These are phyloP conservation scores for Oryza rufipogon DNA, from an alignment of 176 grass and related monocot species.

Conservation along the genomic window DNA sequence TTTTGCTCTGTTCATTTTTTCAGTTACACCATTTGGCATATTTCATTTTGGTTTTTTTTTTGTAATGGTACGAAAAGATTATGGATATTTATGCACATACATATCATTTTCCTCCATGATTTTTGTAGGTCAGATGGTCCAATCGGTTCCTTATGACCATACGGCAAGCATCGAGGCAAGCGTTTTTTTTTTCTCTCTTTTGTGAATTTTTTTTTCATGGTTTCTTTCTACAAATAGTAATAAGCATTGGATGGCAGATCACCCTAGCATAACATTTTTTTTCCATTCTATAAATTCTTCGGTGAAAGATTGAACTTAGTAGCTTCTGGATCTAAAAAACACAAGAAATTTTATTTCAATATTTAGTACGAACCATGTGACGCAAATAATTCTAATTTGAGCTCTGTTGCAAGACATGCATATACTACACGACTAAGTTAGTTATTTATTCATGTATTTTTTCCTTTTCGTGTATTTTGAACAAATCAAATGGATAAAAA, in stretches of 20 bases:
- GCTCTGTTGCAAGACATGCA: background rate
- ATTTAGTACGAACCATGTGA: background rate
- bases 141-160: slow-evolving; percentile 59
- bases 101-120: background rate
- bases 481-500: background rate
- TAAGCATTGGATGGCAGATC: too few species aligned
- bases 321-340: background rate
- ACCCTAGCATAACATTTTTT: background rate
- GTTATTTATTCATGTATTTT: too few species aligned
- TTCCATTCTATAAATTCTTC: too few species aligned
- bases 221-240: background rate
- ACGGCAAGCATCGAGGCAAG: slow-evolving; percentile 58
- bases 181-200: too few species aligned
- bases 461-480: background rate
- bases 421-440: background rate
- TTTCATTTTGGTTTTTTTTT: background rate
- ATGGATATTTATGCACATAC: background rate
- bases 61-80: background rate
- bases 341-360: background rate
- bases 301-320: background rate
- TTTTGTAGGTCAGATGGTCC: slow-evolving; percentile 24
- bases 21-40: background rate
- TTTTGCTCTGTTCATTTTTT: background rate
- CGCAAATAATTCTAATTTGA: background rate
- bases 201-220: background rate